phyloP scores from a whole-genome alignment of 164 flowering plant genomes.

The Macadamia tetraphylla region DNA sequence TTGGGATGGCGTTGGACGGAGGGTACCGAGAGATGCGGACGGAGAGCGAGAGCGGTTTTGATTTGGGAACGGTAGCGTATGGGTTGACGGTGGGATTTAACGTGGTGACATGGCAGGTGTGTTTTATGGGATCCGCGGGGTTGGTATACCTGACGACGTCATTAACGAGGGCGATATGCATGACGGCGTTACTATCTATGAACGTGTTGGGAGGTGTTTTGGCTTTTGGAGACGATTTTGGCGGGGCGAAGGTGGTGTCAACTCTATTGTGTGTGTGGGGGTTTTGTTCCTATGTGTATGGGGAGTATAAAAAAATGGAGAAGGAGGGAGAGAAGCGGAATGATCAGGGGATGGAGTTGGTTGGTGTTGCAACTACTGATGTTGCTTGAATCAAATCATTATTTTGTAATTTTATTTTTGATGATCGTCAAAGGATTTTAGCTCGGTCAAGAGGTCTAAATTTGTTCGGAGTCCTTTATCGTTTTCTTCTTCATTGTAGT shows the following conservation, averaged over 20 bases:
- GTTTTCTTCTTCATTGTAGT: too few species aligned
- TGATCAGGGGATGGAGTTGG: background rate
- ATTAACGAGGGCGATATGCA: slow-evolving; percentile 71
- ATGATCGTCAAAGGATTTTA: too few species aligned
- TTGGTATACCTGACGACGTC: slow-evolving; percentile 67
- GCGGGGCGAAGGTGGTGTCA: slow-evolving; percentile 60
- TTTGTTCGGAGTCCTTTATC: too few species aligned
- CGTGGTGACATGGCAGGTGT: slow-evolving; percentile 60
- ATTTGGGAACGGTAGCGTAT: slow-evolving; percentile 36
- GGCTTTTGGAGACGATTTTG: slow-evolving; percentile 50
- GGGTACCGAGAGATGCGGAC: slow-evolving; percentile 47
- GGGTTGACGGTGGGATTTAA: slow-evolving; percentile 38
- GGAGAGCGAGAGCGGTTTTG: slow-evolving; percentile 37
- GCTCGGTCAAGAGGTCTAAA: too few species aligned
- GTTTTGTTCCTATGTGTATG: slow-evolving; percentile 67
- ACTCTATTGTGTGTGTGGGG: slow-evolving; percentile 68
- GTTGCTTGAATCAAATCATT: background rate
- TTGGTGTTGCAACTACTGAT: background rate
- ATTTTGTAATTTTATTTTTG: too few species aligned
- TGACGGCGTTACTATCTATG: slow-evolving; percentile 63
- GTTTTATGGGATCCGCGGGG: slow-evolving; percentile 84
- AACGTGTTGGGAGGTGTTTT: slow-evolving; percentile 64
- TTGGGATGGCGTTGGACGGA: slow-evolving; percentile 51
- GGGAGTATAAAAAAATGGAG: slow-evolving; percentile 32
- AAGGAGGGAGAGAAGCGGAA: background rate